A percentile compares a stretch with the other conserved stretches of the same genome.
phyloP scores from a whole-genome alignment of 139 green algal species.

The Chlamydomonas schloesseri region DNA sequence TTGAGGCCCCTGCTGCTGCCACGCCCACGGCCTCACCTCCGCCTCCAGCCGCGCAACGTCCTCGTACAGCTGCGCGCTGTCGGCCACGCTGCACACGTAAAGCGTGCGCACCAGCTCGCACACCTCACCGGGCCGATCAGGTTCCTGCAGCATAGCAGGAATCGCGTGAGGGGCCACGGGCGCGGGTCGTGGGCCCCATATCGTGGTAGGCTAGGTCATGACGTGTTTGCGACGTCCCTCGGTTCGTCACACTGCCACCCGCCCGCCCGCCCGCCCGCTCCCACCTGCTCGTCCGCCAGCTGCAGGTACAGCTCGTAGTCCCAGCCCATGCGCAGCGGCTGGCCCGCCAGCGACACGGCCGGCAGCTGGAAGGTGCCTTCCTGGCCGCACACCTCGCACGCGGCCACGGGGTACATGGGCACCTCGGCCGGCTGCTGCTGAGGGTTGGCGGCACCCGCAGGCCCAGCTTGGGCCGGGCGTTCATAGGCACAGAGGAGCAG shows the following conservation, averaged over 20 bases:
- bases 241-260: too few species aligned
- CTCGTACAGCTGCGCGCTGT: not conserved
- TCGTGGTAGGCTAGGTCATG: too few species aligned
- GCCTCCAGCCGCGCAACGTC: not conserved
- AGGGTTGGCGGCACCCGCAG: too few species aligned
- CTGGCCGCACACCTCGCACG: not conserved
- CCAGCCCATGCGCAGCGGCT: not conserved
- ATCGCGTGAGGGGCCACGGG: too few species aligned
- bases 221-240: too few species aligned
- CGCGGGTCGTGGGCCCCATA: too few species aligned
- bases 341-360: not conserved
- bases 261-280: too few species aligned
- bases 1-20: too few species aligned
- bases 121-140: not conserved
- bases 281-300: not conserved
- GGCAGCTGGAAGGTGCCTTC: not conserved
- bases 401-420: not conserved
- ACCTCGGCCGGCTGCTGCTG: too few species aligned
- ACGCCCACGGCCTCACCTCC: too few species aligned
- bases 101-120: conserved; percentile 6
- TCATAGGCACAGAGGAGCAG: too few species aligned
- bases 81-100: not conserved
- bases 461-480: too few species aligned
- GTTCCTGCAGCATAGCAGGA: not conserved
- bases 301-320: conserved; percentile 2